Base-by-base conservation (phyloP, 2,329 filamentous ascomycete genomes). In the Xylaria sp. region DNA sequence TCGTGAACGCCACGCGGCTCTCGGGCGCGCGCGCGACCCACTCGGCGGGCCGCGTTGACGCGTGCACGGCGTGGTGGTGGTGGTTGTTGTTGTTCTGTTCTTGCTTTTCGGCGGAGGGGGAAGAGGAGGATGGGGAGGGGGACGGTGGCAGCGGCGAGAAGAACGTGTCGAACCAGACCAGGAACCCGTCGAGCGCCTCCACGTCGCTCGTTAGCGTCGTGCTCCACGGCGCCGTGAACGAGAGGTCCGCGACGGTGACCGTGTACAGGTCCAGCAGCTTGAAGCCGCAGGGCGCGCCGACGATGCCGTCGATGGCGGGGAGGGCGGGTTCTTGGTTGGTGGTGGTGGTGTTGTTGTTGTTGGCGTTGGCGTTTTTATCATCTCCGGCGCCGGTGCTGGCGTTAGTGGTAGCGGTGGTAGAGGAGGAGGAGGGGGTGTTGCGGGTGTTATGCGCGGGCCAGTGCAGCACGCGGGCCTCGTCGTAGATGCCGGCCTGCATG, bases 111-210 rank as follows among this genome's bases (percentile, higher is more conserved):
- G n/a, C n/a, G n/a, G n/a, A n/a, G n/a, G n/a, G n/a, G n/a, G n/a
- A n/a, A n/a, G 11, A 18, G 40, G 24, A 5, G 47, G 48, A 45
- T 54, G 52, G 24, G 24, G 54, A 19, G 38, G 39, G 71, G 34
- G 79, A 74, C 6, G 78, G 69, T 34, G 80, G 76, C 0, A 82
- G 81, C 8, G 86, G 84, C 61, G 89, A 83, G 74, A 97, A 97
- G 78, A 94, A 94, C 20, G 89, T 93, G 71, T 97, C 93, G 69
- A 97, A 97, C 91, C 92, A 97, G 63, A 96, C 82, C 13, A 91
- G 80, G 71, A 92, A 96, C 4, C 91, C 93, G 68, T 97, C 91
- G n/a, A 97, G 76, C 1, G 79, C 76, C 55, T 89, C 85, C 50
- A 88, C 77, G 56, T 88, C 82, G 41, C 80, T 74, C 1, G 77